Evolutionary conservation across 768 basidiomycete species (phyloP), one percentile per base, ranked within the genome.

Genomic region (Hysterangium stoloniferum): DNA sequence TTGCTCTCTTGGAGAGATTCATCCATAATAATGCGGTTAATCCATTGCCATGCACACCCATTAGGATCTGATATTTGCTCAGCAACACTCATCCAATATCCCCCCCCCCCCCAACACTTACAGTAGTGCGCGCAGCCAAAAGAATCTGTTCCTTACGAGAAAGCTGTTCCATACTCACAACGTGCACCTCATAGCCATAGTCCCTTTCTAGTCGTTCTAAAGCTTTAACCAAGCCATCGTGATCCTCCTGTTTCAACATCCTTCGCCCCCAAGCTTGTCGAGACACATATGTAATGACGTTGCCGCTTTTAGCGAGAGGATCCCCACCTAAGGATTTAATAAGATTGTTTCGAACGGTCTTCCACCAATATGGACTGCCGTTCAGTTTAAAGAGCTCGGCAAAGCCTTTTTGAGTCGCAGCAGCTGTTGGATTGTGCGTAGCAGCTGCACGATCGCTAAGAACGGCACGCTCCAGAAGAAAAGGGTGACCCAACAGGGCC

Each of bases 1-100:
- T 91, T 28, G 88, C 77, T 15, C 83, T 73, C 4, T 82, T 81
- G 3, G 77, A 79, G 1, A 88, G 86, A 20, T 86, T 83, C 93
- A 95, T 96, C 92, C 91, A 96, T 4, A 96, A 62, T 0, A 94
- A 74, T 25, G 88, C 76, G 0, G 91, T 94, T 33, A 96, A 64
- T 28, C 89, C 93, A 61, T 96, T 95, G 8, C 93, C 92, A 59
- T 95, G 92, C 13, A 95, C 85, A 52, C 92, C 92, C 77, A 94
- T 84, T 82, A 95, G 77, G 59, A 95, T 89, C 92, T 95, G 54
- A 5, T 25, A n/a, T 31, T 5, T n/a, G n/a, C n/a, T n/a, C n/a
- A n/a, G n/a, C n/a, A n/a, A n/a, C n/a, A n/a, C n/a, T n/a, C n/a
- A n/a, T n/a, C n/a, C n/a, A n/a, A n/a, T n/a, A n/a, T n/a, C n/a